Conservation (phyloP, 805 yeast genomes). For the Candida anglica region DNA sequence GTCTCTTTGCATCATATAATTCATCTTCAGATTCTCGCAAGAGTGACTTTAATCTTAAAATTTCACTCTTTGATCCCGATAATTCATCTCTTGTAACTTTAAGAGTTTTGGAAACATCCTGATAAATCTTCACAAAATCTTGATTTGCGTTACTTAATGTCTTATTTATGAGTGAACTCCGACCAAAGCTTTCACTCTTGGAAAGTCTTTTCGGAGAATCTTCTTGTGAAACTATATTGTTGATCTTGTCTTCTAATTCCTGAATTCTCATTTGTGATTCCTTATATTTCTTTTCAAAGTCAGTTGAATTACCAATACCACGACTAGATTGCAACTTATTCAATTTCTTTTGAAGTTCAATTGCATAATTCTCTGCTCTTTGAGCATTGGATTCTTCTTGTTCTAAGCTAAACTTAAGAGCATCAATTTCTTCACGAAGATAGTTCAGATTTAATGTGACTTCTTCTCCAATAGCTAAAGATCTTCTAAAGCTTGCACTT, state of each 20-base stretch:
- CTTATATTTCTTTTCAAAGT: constrained; percentile 31
- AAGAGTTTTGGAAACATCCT: constrained; percentile 45
- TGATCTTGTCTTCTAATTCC: constrained; percentile 29
- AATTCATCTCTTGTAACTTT: constrained; percentile 42
- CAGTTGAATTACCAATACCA: constrained; percentile 28
- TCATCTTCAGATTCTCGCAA: constrained; percentile 42
- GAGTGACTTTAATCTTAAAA: constrained; percentile 36
- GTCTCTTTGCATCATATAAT: constrained; percentile 37
- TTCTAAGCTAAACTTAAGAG: constrained; percentile 44
- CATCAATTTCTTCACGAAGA: constrained; percentile 44
- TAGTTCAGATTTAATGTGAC: constrained; percentile 9
- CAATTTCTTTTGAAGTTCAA: constrained; percentile 39
- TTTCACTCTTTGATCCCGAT: constrained; percentile 36
- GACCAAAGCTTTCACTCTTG: constrained; percentile 32
- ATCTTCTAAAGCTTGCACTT: constrained; percentile 28
- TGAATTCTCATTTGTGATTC: constrained; percentile 31
- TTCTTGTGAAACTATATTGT: constrained; percentile 14
- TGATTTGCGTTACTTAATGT: constrained; percentile 27
- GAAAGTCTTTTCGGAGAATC: constrained; percentile 11
- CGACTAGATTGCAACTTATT: constrained; percentile 39
- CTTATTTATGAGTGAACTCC: constrained; percentile 16
- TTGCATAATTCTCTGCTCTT: constrained; percentile 49
- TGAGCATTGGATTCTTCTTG: constrained; percentile 48
- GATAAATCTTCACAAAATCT: constrained; percentile 47
- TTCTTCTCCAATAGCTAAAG: constrained; percentile 32